A percentile compares a stretch with the other conserved stretches of the same genome.
phyloP scores from a whole-genome alignment of 352 stramenopile species.

The Phytopythium montanum region DNA sequence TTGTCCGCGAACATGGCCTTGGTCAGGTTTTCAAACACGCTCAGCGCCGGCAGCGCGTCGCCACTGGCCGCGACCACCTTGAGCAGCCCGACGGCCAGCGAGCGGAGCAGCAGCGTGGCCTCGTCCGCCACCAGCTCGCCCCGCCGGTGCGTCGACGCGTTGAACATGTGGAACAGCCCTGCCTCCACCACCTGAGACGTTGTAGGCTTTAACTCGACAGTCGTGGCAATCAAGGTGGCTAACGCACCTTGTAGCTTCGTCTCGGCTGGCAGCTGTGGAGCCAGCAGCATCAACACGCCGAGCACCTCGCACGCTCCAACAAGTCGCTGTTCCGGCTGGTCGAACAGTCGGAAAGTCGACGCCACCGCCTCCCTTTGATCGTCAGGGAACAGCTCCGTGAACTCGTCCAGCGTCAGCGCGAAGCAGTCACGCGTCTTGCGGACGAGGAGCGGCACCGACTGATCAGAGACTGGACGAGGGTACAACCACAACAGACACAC shows the following conservation, averaged over 20 bases:
- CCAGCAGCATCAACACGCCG: constrained; percentile 15
- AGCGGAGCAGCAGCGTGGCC: constrained; percentile 27
- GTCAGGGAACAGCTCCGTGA: constrained; percentile 9
- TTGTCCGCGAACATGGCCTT: constrained; percentile 24
- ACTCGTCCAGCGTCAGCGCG: constrained; percentile 5
- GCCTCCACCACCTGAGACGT: not conserved
- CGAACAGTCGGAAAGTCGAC: constrained; percentile 15
- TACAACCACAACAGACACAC: not conserved
- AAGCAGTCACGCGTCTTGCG: constrained; percentile 13
- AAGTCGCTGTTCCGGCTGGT: not conserved
- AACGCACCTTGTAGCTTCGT: constrained; percentile 16
- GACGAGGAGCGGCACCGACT: constrained; percentile 6
- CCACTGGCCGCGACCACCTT: constrained; percentile 11
- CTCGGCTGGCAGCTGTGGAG: constrained; percentile 14
- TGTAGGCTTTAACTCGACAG: not conserved
- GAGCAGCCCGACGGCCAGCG: constrained; percentile 7
- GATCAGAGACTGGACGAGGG: constrained; percentile 11
- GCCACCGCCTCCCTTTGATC: constrained; percentile 6
- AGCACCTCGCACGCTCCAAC: constrained; percentile 23
- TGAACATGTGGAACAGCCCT: constrained; percentile 32
- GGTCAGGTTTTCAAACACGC: constrained; percentile 24
- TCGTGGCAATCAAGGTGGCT: not conserved
- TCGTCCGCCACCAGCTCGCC: constrained; percentile 27
- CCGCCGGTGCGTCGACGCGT: constrained; percentile 23
- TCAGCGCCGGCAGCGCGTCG: not conserved